Evolutionary conservation across 352 stramenopile species (phyloP), one percentile per base, ranked within the genome.

Genomic region (Phytophthora ramorum): DNA sequence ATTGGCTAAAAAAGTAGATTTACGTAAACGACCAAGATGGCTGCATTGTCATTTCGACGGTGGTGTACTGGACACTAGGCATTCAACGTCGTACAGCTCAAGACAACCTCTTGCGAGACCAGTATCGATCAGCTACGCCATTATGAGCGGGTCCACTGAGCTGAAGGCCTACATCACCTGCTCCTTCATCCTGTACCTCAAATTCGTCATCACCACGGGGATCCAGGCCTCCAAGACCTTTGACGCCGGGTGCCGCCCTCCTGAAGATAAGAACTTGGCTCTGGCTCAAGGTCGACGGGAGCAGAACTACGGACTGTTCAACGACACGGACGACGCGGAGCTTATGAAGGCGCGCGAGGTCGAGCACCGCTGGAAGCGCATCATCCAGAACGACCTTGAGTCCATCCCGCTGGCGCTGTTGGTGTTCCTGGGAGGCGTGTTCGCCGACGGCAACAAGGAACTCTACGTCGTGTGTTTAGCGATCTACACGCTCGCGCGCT

Each of bases 361-460:
- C 46, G 77, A 86, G 59, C 61, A 73, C 40, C 77, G 74, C 20
- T 86, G 77, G 71, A 68, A 73, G 10, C 74, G 74, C 38, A 86
- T 82, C 46, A 64, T 79, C 12, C 55, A 71, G 55, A 86, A 86
- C 65, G 74, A 86, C 54, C 53, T 86, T 32, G 77, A 82, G 64
- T 82, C 74, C 43, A 76, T 86, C 38, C 77, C 74, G 5, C 50
- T 83, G 17, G 74, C 71, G 13, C 40, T 82, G 48, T 22, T 79
- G 19, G 55, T 79, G 22, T 80, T 79, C 32, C 38, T 61, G 12
- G 71, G 62, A 43, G 56, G 63, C 2, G 57, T 78, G 4, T 64
- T 78, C 12, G 62, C 69, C 3, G 58, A 58, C 12, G 69, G 67
- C 48, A 83, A 81, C 63, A 65, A 71, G 38, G 63, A 67, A 34